Conservation (phyloP, 768 basidiomycete genomes). For the Psilocybe azurescens region DNA sequence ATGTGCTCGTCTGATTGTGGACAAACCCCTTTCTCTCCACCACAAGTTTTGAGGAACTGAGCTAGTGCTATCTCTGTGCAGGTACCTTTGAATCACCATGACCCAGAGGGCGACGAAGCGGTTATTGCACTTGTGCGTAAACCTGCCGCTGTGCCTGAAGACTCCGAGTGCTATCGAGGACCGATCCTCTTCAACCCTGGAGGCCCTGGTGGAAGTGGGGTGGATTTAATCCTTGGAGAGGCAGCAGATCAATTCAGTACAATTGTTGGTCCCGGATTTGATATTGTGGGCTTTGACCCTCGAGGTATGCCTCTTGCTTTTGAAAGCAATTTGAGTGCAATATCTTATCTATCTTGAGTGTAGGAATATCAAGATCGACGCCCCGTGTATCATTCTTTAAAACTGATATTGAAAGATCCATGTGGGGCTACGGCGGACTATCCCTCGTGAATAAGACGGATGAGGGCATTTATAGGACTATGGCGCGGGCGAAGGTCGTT, state of each 20-base stretch:
- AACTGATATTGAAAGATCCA: slow-evolving; percentile 36
- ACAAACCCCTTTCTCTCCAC: too few relatives aligned
- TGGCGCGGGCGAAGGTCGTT: slow-evolving; percentile 37
- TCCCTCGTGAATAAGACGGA: slow-evolving; percentile 27
- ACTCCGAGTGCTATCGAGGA: slow-evolving; percentile 40
- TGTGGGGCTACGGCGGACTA: slow-evolving; percentile 18
- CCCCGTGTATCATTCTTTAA: slow-evolving; percentile 42
- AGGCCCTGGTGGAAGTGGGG: slow-evolving; percentile 52
- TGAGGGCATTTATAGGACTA: slow-evolving; percentile 30
- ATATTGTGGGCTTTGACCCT: slow-evolving; percentile 53
- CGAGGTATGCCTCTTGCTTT: slow-evolving; percentile 34
- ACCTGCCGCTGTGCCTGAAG: slow-evolving; percentile 32
- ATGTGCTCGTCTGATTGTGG: slow-evolving; percentile 19
- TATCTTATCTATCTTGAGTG: not conserved
- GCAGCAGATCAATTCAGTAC: slow-evolving; percentile 30
- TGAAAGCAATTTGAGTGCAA: not conserved
- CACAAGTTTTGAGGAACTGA: too few relatives aligned
- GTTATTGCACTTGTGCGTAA: slow-evolving; percentile 49
- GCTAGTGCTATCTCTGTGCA: not conserved
- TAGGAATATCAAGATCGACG: slow-evolving; percentile 40
- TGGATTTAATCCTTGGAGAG: slow-evolving; percentile 27
- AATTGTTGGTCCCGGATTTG: slow-evolving; percentile 47
- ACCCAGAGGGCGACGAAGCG: slow-evolving; percentile 41
- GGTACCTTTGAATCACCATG: slow-evolving; percentile 33
- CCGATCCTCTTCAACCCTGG: slow-evolving; percentile 52